A percentile compares a stretch with the other conserved stretches of the same genome.
Conservation (phyloP, 768 basidiomycete species). For the Strobilomyces dryophilus region DNA sequence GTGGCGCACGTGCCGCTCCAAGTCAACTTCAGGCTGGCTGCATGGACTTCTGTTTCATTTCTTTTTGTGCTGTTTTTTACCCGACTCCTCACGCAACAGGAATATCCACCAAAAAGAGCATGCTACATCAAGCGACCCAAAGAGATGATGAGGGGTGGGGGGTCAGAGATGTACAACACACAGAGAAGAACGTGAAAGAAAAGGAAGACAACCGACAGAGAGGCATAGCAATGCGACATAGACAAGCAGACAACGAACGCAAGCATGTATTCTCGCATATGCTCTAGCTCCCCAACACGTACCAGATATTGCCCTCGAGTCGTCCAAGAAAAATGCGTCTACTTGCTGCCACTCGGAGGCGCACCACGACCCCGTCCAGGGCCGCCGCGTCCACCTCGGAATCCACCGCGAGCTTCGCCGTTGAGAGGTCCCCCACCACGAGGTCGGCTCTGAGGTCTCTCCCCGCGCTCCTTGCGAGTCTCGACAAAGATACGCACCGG, state of each 20-base stretch:
- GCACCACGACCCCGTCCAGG: conserved; percentile 42
- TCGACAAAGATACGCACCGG: conserved; percentile 69
- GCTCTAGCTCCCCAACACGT: not conserved
- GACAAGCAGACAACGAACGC: conserved; percentile 6
- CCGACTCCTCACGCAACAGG: conserved; percentile 26
- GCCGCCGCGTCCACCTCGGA: conserved; percentile 43
- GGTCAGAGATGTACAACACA: conserved; percentile 14
- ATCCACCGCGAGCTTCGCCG: conserved; percentile 44
- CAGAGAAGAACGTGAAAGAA: not conserved
- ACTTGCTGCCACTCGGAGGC: conserved; percentile 26
- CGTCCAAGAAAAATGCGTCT: conserved; percentile 1
- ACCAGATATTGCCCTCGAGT: conserved; percentile 1
- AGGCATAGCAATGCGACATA: conserved; percentile 15
- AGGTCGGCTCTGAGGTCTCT: conserved; percentile 62
- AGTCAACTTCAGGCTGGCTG: no score
- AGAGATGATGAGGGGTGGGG: conserved; percentile 7
- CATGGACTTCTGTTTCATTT: not conserved
- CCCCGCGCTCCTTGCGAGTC: conserved; percentile 87
- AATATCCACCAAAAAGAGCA: conserved; percentile 13
- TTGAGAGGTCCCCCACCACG: conserved; percentile 59
- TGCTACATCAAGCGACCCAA: conserved; percentile 11
- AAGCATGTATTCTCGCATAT: conserved; percentile 12
- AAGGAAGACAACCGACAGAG: not conserved
- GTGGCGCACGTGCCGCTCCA: no score
- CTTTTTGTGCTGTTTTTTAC: conserved; percentile 9